Base-by-base conservation (phyloP, 306 rosid species). In the Pyrus bretschneideri region DNA sequence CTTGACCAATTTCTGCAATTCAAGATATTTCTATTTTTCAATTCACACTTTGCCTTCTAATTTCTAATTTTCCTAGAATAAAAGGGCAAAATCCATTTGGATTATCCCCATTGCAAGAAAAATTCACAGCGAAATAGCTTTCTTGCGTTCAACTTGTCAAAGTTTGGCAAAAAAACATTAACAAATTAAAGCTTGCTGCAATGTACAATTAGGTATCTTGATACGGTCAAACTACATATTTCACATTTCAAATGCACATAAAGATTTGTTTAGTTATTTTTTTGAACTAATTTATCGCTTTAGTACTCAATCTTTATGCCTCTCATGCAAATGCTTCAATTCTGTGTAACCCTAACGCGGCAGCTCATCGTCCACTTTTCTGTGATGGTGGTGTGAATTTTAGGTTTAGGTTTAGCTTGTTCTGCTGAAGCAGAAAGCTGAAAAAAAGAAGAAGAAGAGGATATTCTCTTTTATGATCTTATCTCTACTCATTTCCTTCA, bases 381-480 rank as follows among this genome's bases (percentile, higher is more conserved):
- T 0, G 29, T 72, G 58, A 49, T 79, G 84, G 66, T 76, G 79
- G 81, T 82, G 80, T 71, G 79, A 69, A 55, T 33, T 57, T 68
- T 62, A 67, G 25, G 69, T 75, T 69, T 42, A 64, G 69, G 44
- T 81, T 75, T 67, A 27, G 82, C 81, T 76, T 88, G 74, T 79
- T 88, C 87, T 83, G 97, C 86, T 84, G 64, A 86, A 84, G 86
- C 90, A 88, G 93, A 81, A 93, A 84, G 72, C 77, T 73, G 77
- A 22, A 74, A 30, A 72, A n/a, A 25, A 25, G 1, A 25, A 25
- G 1, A 73, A 29, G 38, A 12, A 23, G 31, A 23, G 21, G 58
- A 44, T 79, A 25, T 69, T 74, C 25, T 35, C 54, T 80, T 75
- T 21, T 38, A 38, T 38, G 42, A 38, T 38, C 2, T 38, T 52